Evolutionary conservation across 2,329 filamentous ascomycete genomes (phyloP), one percentile per base, ranked within the genome.

Genomic region (Tetracladium maxilliforme): DNA sequence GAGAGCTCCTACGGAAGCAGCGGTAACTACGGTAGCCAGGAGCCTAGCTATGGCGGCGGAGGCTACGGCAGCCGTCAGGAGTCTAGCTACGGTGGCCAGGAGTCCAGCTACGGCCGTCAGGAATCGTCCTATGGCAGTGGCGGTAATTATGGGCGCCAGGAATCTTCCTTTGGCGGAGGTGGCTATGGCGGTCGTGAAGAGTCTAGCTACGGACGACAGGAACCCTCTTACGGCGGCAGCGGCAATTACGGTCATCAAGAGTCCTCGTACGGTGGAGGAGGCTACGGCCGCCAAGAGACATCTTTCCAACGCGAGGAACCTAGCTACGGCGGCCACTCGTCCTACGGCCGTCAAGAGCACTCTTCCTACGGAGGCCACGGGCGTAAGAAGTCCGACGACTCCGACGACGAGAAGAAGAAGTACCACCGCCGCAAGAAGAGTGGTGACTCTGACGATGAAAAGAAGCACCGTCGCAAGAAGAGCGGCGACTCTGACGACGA

Each of bases 11-110:
- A 20, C 11, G n/a, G 19, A 22, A 12, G 11, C 21, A 21, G 16
- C 14, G 26, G 30, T 6, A 31, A 34, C 16, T 23, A 24, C 16
- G 25, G 20, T 9, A 17, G 26, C 11, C 14, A 19, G 10, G 23
- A 26, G 11, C 14, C 18, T 14, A 18, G 16, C n/a, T 13, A 25
- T 19, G 16, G 30, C 14, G 26, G 30, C 23, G 30, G 22, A n/a
- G 33, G 28, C 17, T 27, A 34, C 17, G 31, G 37, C 16, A 29
- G 27, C 28, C 23, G 25, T 13, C 27, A 33, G 23, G 32, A 30
- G 31, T 31, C 37, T 26, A 40, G 42, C 15, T 34, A 36, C 18
- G 33, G 42, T 13, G 30, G 43, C 13, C 37, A 47, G 18, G 40
- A 46, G 31, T 28, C 39, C 11, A 31, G 15, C 20, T 10, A 4